phyloP scores from a whole-genome alignment of 768 basidiomycete species.

The Hygrocybe punicea region DNA sequence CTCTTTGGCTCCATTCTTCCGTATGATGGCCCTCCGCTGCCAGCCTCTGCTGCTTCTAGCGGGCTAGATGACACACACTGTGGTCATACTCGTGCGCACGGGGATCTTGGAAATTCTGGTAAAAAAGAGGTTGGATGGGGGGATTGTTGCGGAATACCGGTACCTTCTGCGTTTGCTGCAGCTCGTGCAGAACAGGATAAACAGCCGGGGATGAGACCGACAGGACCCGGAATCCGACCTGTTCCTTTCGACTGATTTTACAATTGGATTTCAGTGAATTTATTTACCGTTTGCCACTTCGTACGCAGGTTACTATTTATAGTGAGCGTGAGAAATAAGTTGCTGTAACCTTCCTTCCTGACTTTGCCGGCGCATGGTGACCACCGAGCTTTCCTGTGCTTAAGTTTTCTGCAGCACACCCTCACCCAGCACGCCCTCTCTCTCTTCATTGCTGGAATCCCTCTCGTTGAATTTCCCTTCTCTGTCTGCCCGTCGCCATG shows the following conservation, averaged over 20 bases:
- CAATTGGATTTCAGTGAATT: too few species aligned
- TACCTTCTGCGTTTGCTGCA: conserved; percentile 80
- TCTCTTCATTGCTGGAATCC: background rate
- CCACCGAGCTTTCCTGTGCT: too few species aligned
- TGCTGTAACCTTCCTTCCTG: background rate
- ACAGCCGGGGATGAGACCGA: conserved; percentile 39
- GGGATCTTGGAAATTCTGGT: conserved; percentile 43
- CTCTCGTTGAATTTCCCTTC: background rate
- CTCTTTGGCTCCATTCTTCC: conserved; percentile 80
- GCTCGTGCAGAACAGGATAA: conserved; percentile 51
- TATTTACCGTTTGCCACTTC: too few species aligned
- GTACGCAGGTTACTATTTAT: background rate
- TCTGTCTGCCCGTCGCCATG: conserved; percentile 3
- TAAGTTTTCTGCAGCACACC: background rate
- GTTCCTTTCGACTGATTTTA: conserved; percentile 81
- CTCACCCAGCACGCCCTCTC: background rate
- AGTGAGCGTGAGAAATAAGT: background rate
- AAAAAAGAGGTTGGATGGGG: conserved; percentile 66
- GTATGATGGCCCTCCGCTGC: conserved; percentile 58
- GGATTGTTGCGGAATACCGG: conserved; percentile 87
- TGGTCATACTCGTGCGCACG: conserved; percentile 49
- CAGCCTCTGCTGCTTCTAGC: conserved; percentile 25
- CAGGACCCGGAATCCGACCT: conserved; percentile 64
- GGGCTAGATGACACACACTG: conserved; percentile 39
- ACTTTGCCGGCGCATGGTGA: background rate